These are phyloP conservation scores for Acacia confusa DNA, from an alignment of 306 rosid genomes.

Conservation along the genomic window DNA sequence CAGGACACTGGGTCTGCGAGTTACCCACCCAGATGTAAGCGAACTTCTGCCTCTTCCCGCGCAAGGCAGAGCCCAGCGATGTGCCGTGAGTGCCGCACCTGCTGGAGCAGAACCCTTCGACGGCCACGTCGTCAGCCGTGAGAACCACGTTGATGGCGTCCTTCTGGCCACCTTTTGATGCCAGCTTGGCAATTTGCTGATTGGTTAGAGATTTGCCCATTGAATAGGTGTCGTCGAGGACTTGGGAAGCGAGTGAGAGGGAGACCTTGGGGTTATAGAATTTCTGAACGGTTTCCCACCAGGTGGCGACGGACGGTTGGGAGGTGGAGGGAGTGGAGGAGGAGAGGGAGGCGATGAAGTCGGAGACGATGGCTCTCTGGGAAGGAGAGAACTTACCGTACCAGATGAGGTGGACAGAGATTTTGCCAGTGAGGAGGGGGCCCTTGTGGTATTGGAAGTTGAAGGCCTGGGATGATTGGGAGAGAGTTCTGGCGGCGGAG, in stretches of 20 bases:
- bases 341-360: constrained; percentile 64
- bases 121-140: constrained; percentile 50
- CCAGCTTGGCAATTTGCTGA: constrained; percentile 37
- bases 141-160: constrained; percentile 56
- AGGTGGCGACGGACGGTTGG: constrained; percentile 56
- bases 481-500: constrained; percentile 48
- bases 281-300: constrained; percentile 54
- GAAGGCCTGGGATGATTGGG: constrained; percentile 35
- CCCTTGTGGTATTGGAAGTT: constrained; percentile 78
- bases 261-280: constrained; percentile 38
- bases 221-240: constrained; percentile 38
- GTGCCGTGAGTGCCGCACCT: constrained; percentile 58
- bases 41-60: constrained; percentile 32
- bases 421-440: constrained; percentile 54
- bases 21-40: constrained; percentile 71
- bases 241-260: constrained; percentile 46
- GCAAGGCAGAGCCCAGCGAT: neutral
- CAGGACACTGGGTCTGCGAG: constrained; percentile 64
- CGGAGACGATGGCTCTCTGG: constrained; percentile 59
- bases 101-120: constrained; percentile 61
- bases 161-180: constrained; percentile 42
- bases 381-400: constrained; percentile 71
- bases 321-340: constrained; percentile 27
- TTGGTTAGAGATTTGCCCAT: constrained; percentile 56
- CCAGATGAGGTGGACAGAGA: constrained; percentile 69